A percentile compares a stretch with the other conserved stretches of the same genome.
These are phyloP conservation scores for Ascodesmis nigricans DNA, from an alignment of 495 filamentous ascomycete genomes.

Conservation along the genomic window DNA sequence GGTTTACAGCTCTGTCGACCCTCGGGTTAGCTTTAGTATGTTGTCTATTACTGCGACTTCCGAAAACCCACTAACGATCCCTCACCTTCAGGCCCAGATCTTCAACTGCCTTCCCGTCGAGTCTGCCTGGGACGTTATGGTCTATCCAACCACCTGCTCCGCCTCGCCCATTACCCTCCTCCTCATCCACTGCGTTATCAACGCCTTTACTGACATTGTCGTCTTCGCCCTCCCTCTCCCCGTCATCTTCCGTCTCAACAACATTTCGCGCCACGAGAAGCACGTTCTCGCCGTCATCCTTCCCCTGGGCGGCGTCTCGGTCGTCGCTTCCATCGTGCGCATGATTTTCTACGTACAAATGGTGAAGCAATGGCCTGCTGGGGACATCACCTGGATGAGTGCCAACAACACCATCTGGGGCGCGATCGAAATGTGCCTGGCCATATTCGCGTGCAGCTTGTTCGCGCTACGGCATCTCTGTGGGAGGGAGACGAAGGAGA, in stretches of 20 bases:
- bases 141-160: neutral
- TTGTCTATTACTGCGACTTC: neutral
- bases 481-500: neutral
- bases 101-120: neutral
- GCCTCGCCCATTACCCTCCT: neutral
- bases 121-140: neutral
- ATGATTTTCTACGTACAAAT: neutral
- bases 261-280: neutral
- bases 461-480: neutral
- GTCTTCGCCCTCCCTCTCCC: neutral
- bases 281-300: neutral
- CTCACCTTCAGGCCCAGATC: neutral
- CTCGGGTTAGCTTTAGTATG: neutral
- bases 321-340: neutral
- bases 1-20: neutral
- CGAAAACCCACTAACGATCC: no score
- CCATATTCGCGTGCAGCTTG: neutral
- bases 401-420: neutral
- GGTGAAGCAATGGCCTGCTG: neutral
- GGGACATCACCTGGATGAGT: neutral
- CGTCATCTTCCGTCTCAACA: neutral
- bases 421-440: neutral
- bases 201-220: neutral
- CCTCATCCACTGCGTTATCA: neutral
- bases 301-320: neutral